These are phyloP conservation scores for Hypomontagnella monticulosa DNA, from an alignment of 495 filamentous ascomycete genomes.

Conservation along the genomic window DNA sequence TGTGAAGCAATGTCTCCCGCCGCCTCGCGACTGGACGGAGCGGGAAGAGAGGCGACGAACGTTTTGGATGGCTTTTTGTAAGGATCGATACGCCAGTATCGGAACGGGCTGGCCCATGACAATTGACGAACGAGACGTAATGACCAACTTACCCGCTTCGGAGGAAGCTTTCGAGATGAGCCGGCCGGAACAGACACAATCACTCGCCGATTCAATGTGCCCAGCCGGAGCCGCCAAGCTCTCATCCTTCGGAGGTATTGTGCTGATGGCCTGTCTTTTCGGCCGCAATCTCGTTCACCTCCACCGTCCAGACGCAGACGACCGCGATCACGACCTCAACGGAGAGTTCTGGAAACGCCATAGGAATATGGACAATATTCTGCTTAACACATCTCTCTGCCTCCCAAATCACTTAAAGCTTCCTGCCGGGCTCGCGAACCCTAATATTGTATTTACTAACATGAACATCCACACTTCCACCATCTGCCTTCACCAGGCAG, in stretches of 20 bases:
- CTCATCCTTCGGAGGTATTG: slow-evolving; percentile 81
- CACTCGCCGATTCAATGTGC: slow-evolving; percentile 76
- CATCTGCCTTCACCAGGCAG: slow-evolving; percentile 97
- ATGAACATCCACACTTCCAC: slow-evolving; percentile 97
- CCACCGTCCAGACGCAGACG: slow-evolving; percentile 85
- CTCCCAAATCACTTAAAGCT: slow-evolving; percentile 86
- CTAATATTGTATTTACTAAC: slow-evolving; percentile 93
- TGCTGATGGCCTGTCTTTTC: slow-evolving; percentile 87
- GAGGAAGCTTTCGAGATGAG: slow-evolving; percentile 90
- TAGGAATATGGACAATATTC: slow-evolving; percentile 85
- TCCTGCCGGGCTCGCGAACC: slow-evolving; percentile 75
- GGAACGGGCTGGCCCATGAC: slow-evolving; percentile 98
- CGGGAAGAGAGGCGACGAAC: slow-evolving; percentile 88
- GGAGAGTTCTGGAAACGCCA: slow-evolving; percentile 98
- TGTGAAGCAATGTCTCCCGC: slow-evolving; percentile 89
- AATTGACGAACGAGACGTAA: slow-evolving; percentile 90
- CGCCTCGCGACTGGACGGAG: slow-evolving; percentile 92
- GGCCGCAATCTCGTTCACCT: slow-evolving; percentile 94
- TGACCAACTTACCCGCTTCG: slow-evolving; percentile 82
- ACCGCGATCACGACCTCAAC: slow-evolving; percentile 87
- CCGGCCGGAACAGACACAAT: slow-evolving; percentile 72
- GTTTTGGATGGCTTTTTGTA: slow-evolving; percentile 93
- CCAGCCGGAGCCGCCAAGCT: slow-evolving; percentile 75
- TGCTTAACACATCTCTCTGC: slow-evolving; percentile 84
- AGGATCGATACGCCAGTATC: slow-evolving; percentile 94